Evolutionary conservation across 768 basidiomycete genomes (phyloP).

Genomic region (Macrolepiota albuminosa): DNA sequence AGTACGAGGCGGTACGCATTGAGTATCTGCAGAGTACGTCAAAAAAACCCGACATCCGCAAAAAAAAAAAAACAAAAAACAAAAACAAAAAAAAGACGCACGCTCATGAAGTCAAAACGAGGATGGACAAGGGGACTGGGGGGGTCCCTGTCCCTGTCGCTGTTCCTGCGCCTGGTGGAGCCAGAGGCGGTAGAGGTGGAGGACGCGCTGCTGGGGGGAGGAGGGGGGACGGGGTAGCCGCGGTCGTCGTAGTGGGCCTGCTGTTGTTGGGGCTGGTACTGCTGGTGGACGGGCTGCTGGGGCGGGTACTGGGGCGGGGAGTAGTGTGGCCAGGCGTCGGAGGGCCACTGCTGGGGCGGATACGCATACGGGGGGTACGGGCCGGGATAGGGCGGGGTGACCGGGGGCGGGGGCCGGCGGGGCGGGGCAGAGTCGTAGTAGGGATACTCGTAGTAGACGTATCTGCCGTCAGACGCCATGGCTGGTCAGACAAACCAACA

Average conservation of each 20-base stretch:
- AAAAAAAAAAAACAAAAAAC: no score
- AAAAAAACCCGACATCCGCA: no score
- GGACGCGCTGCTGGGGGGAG: not conserved
- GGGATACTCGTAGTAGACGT: slow-evolving; percentile 56
- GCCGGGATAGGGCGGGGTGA: not conserved
- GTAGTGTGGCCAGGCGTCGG: not conserved
- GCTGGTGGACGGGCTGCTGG: slow-evolving; percentile 2
- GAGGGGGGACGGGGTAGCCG: not conserved
- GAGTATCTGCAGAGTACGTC: not conserved
- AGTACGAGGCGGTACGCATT: not conserved
- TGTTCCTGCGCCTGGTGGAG: not conserved
- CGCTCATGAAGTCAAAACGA: not conserved
- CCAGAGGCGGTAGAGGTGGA: not conserved
- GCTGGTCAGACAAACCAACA: not conserved
- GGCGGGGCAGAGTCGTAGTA: not conserved
- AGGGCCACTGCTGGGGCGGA: not conserved
- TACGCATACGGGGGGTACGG: slow-evolving; percentile 10
- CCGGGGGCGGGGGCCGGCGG: not conserved
- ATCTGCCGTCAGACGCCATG: slow-evolving; percentile 44
- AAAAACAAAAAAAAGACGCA: not conserved
- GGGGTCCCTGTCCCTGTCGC: not conserved
- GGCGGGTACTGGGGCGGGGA: slow-evolving; percentile 7
- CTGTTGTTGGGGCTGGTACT: slow-evolving; percentile 4
- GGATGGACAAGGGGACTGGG: not conserved
- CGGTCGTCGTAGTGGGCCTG: not conserved